These are phyloP conservation scores for Meredithiella fracta DNA, from an alignment of 2,329 filamentous ascomycete species.

Conservation along the genomic window DNA sequence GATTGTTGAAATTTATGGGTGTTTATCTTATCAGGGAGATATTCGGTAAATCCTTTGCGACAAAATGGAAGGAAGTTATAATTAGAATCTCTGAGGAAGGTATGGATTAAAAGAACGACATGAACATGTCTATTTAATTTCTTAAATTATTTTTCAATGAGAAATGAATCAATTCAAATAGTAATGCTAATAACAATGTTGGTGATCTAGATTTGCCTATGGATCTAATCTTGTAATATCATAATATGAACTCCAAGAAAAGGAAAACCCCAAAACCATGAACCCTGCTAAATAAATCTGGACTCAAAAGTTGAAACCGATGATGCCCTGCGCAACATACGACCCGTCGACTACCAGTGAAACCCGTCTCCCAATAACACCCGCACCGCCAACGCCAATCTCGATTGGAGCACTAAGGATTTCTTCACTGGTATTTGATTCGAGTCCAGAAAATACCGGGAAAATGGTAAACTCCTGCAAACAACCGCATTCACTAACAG, in stretches of 20 bases:
- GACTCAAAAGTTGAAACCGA: conserved; percentile 27
- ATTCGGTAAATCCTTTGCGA: conserved; percentile 8
- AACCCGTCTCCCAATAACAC: conserved; percentile 33
- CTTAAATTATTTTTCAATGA: no score
- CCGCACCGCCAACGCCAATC: conserved; percentile 28
- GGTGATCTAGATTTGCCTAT: not conserved
- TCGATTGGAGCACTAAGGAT: conserved; percentile 25
- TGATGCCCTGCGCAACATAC: conserved; percentile 31
- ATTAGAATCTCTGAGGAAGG: no score
- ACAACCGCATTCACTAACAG: conserved; percentile 28
- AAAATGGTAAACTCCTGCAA: conserved; percentile 3
- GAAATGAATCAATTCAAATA: no score
- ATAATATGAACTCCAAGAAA: not conserved
- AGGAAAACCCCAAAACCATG: not conserved
- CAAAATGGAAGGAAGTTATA: no score
- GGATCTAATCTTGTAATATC: not conserved
- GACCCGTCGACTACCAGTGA: conserved; percentile 22
- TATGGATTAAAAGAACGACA: no score
- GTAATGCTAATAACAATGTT: not conserved
- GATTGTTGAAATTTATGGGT: conserved; percentile 6
- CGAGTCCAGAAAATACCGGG: not conserved
- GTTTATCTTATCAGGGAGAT: conserved; percentile 8
- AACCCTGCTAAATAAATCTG: not conserved
- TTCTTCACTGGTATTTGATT: not conserved
- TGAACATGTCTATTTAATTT: no score